Conservation (phyloP, 441 rosid genomes). For the Gossypium davidsonii region DNA sequence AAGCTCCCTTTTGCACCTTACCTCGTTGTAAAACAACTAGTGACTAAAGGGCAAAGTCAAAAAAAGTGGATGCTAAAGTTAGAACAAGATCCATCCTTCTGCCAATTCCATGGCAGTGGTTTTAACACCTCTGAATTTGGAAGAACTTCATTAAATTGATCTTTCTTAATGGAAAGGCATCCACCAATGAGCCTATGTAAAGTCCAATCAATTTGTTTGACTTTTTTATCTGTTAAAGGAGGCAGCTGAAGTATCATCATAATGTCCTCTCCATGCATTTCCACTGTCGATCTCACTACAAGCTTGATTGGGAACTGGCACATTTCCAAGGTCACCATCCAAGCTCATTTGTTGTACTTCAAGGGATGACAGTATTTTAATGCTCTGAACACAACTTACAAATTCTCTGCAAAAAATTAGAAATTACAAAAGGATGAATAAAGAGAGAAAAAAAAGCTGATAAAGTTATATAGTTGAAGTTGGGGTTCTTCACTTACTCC, state of each 20-base stretch:
- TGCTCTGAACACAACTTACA: conserved; percentile 82
- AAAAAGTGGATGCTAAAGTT: not conserved
- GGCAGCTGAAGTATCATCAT: conserved; percentile 75
- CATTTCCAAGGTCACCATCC: conserved; percentile 75
- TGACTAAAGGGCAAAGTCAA: not conserved
- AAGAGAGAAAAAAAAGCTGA: not conserved
- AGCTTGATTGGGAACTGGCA: conserved; percentile 66
- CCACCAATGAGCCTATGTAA: not conserved
- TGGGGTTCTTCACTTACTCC: conserved; percentile 61
- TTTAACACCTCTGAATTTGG: not conserved
- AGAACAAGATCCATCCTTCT: not conserved
- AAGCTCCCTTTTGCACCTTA: not conserved
- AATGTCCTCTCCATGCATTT: conserved; percentile 81
- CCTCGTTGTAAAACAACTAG: not conserved
- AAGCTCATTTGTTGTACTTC: conserved; percentile 98
- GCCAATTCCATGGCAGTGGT: not conserved
- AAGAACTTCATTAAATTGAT: not conserved
- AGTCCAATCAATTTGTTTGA: not conserved
- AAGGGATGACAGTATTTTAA: conserved; percentile 86
- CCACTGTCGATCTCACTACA: conserved; percentile 86
- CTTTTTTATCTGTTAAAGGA: conserved; percentile 61
- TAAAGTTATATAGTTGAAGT: not conserved
- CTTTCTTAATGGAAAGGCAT: not conserved
- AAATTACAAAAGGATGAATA: not conserved
- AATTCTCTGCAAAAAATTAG: conserved; percentile 58